A percentile compares a stretch with the other conserved stretches of the same genome.
Evolutionary conservation across 805 yeast species (phyloP).

Genomic region (Metschnikowia lachancei): DNA sequence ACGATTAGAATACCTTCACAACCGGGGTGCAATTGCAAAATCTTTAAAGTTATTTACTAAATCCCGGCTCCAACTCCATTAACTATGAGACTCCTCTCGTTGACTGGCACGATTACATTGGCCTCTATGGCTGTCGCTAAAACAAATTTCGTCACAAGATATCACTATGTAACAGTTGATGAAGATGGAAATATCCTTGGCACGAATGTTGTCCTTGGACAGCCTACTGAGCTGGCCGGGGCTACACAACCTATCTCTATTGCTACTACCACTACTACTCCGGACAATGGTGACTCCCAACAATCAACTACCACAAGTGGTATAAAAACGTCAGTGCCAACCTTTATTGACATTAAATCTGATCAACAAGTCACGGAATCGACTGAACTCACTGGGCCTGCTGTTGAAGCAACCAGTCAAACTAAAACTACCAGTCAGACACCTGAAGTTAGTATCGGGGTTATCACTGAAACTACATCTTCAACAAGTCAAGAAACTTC

Average conservation of each 20-base stretch:
- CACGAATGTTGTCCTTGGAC: not conserved
- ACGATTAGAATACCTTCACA: not conserved
- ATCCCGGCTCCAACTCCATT: slow-evolving; percentile 1
- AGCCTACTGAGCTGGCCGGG: too few relatives aligned
- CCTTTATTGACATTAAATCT: not conserved
- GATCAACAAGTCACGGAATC: not conserved
- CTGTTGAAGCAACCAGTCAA: slow-evolving; percentile 3
- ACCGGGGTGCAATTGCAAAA: not conserved
- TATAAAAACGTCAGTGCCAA: slow-evolving; percentile 6
- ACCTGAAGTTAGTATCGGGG: not conserved
- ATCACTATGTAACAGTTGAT: slow-evolving; percentile 27
- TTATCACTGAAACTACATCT: not conserved
- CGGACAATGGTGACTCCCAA: not conserved
- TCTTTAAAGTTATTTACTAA: not conserved
- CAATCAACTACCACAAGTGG: slow-evolving; percentile 12
- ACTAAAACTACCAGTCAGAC: not conserved
- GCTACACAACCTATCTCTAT: not conserved
- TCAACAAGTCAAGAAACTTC: not conserved
- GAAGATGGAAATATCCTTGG: slow-evolving; percentile 16
- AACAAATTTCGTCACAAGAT: slow-evolving; percentile 28
- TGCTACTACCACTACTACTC: not conserved
- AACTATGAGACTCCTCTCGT: slow-evolving; percentile 7
- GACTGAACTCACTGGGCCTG: not conserved
- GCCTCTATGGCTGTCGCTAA: slow-evolving; percentile 24
- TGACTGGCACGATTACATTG: slow-evolving; percentile 21